phyloP scores from a whole-genome alignment of 768 basidiomycete genomes.

The Mycena rosella region DNA sequence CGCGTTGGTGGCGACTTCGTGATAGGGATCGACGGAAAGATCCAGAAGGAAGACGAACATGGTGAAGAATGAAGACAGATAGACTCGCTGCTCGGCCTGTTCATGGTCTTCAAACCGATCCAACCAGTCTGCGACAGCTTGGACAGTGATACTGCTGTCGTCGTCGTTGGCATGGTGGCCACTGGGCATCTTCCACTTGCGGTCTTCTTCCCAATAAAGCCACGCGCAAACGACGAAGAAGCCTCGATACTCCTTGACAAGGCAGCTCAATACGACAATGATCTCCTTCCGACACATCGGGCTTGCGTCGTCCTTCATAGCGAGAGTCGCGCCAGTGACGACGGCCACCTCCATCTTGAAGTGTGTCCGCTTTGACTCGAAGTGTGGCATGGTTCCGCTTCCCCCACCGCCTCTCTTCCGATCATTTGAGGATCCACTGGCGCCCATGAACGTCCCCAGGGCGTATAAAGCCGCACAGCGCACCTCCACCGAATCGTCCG shows the following conservation, averaged over 20 bases:
- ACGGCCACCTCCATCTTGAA: slow-evolving; percentile 93
- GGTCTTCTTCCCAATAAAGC: slow-evolving; percentile 95
- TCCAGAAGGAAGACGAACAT: slow-evolving; percentile 91
- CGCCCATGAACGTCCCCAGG: slow-evolving; percentile 93
- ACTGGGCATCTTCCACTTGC: slow-evolving; percentile 65
- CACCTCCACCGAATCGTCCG: slow-evolving; percentile 94
- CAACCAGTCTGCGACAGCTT: slow-evolving; percentile 85
- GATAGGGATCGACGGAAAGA: slow-evolving; percentile 92
- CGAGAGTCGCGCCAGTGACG: slow-evolving; percentile 88
- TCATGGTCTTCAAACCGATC: slow-evolving; percentile 77
- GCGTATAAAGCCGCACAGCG: slow-evolving; percentile 92
- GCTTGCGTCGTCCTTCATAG: slow-evolving; percentile 93
- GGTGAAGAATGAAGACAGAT: slow-evolving; percentile 94
- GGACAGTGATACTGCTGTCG: slow-evolving; percentile 68
- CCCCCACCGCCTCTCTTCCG: slow-evolving; percentile 85
- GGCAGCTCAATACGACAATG: slow-evolving; percentile 88
- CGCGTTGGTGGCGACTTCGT: slow-evolving; percentile 92
- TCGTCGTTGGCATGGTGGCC: slow-evolving; percentile 65
- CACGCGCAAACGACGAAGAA: slow-evolving; percentile 97
- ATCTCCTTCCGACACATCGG: slow-evolving; percentile 98
- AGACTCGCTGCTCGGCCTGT: slow-evolving; percentile 83
- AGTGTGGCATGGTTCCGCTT: slow-evolving; percentile 81
- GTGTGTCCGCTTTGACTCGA: slow-evolving; percentile 78
- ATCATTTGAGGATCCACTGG: slow-evolving; percentile 80
- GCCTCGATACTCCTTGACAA: slow-evolving; percentile 97